Evolutionary conservation across 192 early-diverging fungal genomes (phyloP), one percentile per base, ranked within the genome.

Genomic region (Piromyces sp.): DNA sequence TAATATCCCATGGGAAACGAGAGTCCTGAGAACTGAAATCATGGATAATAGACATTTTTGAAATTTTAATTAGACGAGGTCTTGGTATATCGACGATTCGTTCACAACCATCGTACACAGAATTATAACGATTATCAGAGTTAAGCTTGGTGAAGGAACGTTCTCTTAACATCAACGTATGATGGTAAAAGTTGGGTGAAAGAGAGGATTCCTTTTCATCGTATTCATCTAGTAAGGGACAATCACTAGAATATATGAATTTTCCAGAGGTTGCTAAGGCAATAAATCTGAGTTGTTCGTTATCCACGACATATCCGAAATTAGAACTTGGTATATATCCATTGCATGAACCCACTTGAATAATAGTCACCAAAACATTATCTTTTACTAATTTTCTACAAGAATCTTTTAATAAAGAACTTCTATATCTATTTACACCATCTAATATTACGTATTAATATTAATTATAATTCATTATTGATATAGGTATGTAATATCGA

Each of bases 251-350:
- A 82, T 92, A 94, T 80, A 93, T 86, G 81, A 94, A 93, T 30
- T 87, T 85, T 5, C 94, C 94, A 30, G 87, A 86, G 11, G 93
- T 90, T 12, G 93, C 89, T 13, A 89, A 87, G 0, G 94, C 89
- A 51, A 94, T 82, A 82, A 92, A 94, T 30, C 90, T 84, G 2
- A 94, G 86, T 40, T 92, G 87, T 84, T 95, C 94, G 79, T 89
- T 94, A 82, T 95, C 94, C 82, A 90, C 89, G 16, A 94, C 89
- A 84, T 91, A 92, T 12, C 94, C 94, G 84, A 94, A 92, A 81
- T 92, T 93, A 30, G 89, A 88, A 51, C 88, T 88, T n/a, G 93
- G 92, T 78, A 87, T 88, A 38, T 90, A 91, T 1, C 89, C 92
- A 30, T 89, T 84, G 37, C 89, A 82, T 7, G 87, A 87, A 0